Base-by-base conservation (phyloP, 768 basidiomycete genomes). In the Rhodotorula kratochvilovae region DNA sequence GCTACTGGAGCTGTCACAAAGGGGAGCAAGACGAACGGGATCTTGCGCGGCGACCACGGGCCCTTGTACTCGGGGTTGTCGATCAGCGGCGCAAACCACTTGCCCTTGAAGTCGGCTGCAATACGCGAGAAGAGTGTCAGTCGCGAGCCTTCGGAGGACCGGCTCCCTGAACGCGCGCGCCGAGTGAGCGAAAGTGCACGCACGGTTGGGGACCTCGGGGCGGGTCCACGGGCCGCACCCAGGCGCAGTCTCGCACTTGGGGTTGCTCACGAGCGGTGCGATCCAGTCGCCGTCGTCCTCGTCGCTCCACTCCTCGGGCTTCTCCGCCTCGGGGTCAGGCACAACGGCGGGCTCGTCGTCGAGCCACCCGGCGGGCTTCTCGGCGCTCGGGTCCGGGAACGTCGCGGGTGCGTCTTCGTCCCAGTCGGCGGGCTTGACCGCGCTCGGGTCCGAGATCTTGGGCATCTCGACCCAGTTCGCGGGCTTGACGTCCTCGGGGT, bases 251-350 rank as follows among this genome's bases (percentile, higher is more conserved):
- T 87, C 84, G 79, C 96, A 98, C 80, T 87, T 89, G 73, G 95
- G 91, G 86, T 99, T 99, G 69, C 85, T 82, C 67, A 98, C 84
- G 67, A 87, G 87, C 42, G 96, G 94, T 13, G 94, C 85, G 74
- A 98, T 86, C 93, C 93, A 99, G 79, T 98, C 95, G 80, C 96
- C 96, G 76, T 99, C 95, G 80, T 98, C 96, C 79, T 97, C 96
- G 77, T 97, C 95, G 78, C 96, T 93, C 96, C 96, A 99, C 81
- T 99, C 96, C 80, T 99, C 96, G 12, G 96, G 96, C 84, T 96
- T 97, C 81, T 88, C 86, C 60, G 61, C 83, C n/a, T 81, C 81
- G 71, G 96, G 95, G 79, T 99, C 96, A 59, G 92, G 86, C 77
- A 96, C 85, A 59, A 82, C 84, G 67, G 84, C 81, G 13, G 89